Evolutionary conservation across 345 rosid genomes (phyloP).

Genomic region (Acer yangbiense): DNA sequence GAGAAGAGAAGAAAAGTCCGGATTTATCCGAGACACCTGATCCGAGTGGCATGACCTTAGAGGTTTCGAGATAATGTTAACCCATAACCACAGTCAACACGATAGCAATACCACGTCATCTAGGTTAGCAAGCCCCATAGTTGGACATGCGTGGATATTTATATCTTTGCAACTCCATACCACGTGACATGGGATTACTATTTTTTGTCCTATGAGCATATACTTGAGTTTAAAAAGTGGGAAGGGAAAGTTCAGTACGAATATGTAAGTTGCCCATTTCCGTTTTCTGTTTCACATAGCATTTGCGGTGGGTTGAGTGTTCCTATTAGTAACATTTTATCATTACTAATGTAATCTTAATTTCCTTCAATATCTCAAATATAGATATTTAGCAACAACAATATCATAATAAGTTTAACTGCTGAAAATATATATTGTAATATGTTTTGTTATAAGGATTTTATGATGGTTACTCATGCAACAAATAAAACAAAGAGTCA

Average conservation of each 20-base stretch:
- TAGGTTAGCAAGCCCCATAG: constrained; percentile 86
- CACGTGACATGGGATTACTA: constrained; percentile 96
- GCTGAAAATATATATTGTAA: too few species aligned
- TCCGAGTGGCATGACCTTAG: constrained; percentile 87
- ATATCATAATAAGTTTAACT: too few species aligned
- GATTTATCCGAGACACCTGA: constrained; percentile 49
- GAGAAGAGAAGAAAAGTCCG: too few species aligned
- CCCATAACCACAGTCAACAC: constrained; percentile 79
- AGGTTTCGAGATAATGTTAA: constrained; percentile 76
- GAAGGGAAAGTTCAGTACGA: constrained; percentile 83
- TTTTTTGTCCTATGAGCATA: constrained; percentile 77
- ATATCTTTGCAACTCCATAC: constrained; percentile 92
- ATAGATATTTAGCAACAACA: not conserved
- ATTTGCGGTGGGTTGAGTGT: too few species aligned
- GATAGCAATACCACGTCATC: constrained; percentile 63
- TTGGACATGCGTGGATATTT: constrained; percentile 96
- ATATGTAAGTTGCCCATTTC: constrained; percentile 53
- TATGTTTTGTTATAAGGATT: not conserved
- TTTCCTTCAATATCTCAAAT: not conserved
- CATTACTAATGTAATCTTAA: too few species aligned
- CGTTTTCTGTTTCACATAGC: not conserved
- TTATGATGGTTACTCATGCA: not conserved
- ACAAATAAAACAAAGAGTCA: not conserved
- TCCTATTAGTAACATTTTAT: too few species aligned
- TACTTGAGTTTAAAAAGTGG: constrained; percentile 76